phyloP scores from a whole-genome alignment of 768 basidiomycete genomes.

The Cyclocybe cylindracea region DNA sequence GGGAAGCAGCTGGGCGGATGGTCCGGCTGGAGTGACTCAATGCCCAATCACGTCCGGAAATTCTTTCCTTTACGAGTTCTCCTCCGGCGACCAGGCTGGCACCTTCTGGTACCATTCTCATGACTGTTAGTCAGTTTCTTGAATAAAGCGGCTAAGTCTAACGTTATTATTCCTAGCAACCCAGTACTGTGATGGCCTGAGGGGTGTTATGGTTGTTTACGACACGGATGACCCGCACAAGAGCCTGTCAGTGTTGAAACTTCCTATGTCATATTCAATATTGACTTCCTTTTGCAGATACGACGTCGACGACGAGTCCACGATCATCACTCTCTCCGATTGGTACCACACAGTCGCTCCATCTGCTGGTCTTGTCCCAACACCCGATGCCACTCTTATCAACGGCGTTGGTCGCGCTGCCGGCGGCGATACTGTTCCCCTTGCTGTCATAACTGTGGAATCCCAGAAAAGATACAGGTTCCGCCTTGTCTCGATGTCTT shows the following conservation, averaged over 20 bases:
- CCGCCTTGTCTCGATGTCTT: conserved; percentile 44
- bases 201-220: conserved; percentile 50
- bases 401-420: conserved; percentile 41
- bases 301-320: conserved; percentile 19
- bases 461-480: conserved; percentile 44
- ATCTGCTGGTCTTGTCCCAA: no score
- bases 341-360: conserved; percentile 30
- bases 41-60: conserved; percentile 42
- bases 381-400: conserved; percentile 37
- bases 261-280: no score
- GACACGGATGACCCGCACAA: conserved; percentile 39
- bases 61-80: conserved; percentile 42
- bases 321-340: conserved; percentile 50
- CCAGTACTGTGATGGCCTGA: conserved; percentile 59
- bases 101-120: conserved; percentile 44
- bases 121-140: conserved; percentile 26
- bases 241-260: background rate
- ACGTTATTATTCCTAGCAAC: conserved; percentile 28
- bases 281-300: conserved; percentile 9
- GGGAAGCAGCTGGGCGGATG: conserved; percentile 41
- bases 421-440: conserved; percentile 30
- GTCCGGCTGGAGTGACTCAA: conserved; percentile 38
- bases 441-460: conserved; percentile 39
- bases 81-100: conserved; percentile 36
- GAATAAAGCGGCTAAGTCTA: conserved; percentile 19